Percentiles rank a stretch among this genome's conserved stretches.
Evolutionary conservation across 345 rosid species (phyloP).

Genomic region (Rhodamnia rubescens): DNA sequence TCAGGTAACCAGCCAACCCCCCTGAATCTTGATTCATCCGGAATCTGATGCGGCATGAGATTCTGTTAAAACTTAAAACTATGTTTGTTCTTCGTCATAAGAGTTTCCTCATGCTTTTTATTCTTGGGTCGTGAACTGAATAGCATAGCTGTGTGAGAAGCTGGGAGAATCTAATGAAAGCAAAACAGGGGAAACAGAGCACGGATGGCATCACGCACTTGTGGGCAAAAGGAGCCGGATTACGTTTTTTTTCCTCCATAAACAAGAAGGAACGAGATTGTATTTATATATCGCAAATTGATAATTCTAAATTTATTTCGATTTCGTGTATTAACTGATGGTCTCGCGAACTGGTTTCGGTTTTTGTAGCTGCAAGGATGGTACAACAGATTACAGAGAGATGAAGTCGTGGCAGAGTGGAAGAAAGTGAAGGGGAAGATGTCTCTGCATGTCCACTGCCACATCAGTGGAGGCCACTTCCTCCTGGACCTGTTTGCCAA

Average conservation of each 20-base stretch:
- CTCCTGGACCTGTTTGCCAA: conserved; percentile 51
- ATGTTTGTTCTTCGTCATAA: background rate
- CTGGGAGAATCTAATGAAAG: background rate
- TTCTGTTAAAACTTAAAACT: background rate
- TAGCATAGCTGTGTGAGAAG: background rate
- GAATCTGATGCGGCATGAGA: background rate
- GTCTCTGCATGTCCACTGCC: conserved; percentile 98
- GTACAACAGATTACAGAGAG: conserved; percentile 73
- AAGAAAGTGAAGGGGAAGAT: conserved; percentile 85
- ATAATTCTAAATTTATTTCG: background rate
- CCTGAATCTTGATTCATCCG: background rate
- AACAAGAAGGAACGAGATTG: background rate
- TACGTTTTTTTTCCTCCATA: background rate
- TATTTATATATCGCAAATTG: background rate
- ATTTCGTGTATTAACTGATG: background rate
- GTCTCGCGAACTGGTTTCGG: background rate
- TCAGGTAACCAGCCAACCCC: conserved; percentile 36
- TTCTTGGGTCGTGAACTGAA: background rate
- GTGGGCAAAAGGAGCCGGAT: background rate
- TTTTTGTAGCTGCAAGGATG: conserved; percentile 83
- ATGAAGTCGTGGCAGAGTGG: conserved; percentile 98
- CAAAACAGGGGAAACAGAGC: background rate
- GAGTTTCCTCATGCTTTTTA: background rate
- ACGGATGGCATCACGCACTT: background rate
- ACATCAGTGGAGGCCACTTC: conserved; percentile 95